These are phyloP conservation scores for Aspergillus biplanus DNA, from an alignment of 495 filamentous ascomycete species.

Conservation along the genomic window DNA sequence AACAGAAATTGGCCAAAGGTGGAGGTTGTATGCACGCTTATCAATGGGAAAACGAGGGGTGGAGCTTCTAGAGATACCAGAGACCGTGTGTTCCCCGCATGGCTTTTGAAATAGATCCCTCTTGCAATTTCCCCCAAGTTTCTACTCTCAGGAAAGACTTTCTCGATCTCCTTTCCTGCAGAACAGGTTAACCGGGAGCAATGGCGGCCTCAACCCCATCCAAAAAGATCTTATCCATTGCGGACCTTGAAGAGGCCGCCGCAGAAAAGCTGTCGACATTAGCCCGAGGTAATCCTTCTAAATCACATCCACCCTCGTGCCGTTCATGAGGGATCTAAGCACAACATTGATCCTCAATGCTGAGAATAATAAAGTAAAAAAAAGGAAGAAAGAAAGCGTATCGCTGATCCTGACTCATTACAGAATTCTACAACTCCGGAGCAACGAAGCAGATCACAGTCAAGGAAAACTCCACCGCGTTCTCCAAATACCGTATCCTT, in stretches of 20 bases:
- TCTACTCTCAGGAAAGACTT: background rate
- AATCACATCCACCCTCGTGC: background rate
- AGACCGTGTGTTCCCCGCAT: too few species aligned
- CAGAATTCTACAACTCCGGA: constrained; percentile 5
- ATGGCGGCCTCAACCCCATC: background rate
- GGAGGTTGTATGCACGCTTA: too few species aligned
- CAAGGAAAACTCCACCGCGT: constrained; percentile 48
- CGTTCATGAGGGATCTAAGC: background rate
- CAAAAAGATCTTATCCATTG: background rate
- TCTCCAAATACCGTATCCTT: constrained; percentile 48
- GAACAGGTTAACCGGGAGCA: background rate
- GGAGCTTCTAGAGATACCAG: too few species aligned
- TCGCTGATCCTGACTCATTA: too few species aligned
- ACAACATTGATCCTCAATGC: background rate
- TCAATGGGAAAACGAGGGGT: too few species aligned
- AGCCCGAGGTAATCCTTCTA: background rate
- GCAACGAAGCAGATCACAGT: constrained; percentile 40
- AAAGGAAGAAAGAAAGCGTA: too few species aligned
- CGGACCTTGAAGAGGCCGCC: background rate
- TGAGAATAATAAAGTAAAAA: background rate
- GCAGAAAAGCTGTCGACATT: background rate
- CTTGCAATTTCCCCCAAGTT: background rate
- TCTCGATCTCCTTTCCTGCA: background rate
- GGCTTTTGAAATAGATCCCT: too few species aligned
- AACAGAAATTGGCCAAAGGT: too few species aligned